A percentile compares a stretch with the other conserved stretches of the same genome.
Evolutionary conservation across 306 rosid genomes (phyloP).

Genomic region (Senna siamea): DNA sequence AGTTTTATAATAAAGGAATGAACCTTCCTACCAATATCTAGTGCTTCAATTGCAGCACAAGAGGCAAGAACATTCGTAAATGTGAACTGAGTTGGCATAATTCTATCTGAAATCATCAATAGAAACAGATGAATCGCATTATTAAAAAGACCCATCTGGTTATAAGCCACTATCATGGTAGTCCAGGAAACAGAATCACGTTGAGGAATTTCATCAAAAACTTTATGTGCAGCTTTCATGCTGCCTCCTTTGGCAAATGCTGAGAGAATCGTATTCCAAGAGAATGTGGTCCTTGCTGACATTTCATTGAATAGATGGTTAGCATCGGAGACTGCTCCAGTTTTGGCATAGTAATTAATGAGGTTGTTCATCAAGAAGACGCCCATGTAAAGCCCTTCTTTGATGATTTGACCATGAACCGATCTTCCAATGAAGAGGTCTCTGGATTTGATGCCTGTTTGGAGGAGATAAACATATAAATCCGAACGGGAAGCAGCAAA

Average conservation of each 20-base stretch:
- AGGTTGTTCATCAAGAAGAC: slow-evolving; percentile 75
- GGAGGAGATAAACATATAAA: slow-evolving; percentile 56
- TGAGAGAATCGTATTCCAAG: slow-evolving; percentile 83
- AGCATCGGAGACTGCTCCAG: slow-evolving; percentile 52
- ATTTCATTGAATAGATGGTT: slow-evolving; percentile 74
- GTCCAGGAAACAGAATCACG: slow-evolving; percentile 93
- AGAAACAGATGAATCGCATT: slow-evolving; percentile 58
- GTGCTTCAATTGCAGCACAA: slow-evolving; percentile 58
- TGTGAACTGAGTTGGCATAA: slow-evolving; percentile 64
- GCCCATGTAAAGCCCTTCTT: slow-evolving; percentile 63
- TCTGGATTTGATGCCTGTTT: slow-evolving; percentile 57
- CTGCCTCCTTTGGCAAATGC: slow-evolving; percentile 68
- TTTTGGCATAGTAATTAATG: slow-evolving; percentile 60
- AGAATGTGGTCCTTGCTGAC: slow-evolving; percentile 53
- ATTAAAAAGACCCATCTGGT: slow-evolving; percentile 60
- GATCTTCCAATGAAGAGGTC: slow-evolving; percentile 58
- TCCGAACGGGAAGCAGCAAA: slow-evolving; percentile 42
- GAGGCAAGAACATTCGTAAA: slow-evolving; percentile 76
- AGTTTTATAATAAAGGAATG: slow-evolving; percentile 70
- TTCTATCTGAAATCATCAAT: slow-evolving; percentile 56
- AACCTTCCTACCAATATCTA: slow-evolving; percentile 68
- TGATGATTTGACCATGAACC: slow-evolving; percentile 69
- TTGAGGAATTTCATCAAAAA: slow-evolving; percentile 69
- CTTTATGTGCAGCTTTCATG: slow-evolving; percentile 51
- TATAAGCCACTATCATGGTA: slow-evolving; percentile 69